Evolutionary conservation across 1,139 yeast genomes (phyloP), one percentile per base, ranked within the genome.

Genomic region (Zygosaccharomyces sapae): DNA sequence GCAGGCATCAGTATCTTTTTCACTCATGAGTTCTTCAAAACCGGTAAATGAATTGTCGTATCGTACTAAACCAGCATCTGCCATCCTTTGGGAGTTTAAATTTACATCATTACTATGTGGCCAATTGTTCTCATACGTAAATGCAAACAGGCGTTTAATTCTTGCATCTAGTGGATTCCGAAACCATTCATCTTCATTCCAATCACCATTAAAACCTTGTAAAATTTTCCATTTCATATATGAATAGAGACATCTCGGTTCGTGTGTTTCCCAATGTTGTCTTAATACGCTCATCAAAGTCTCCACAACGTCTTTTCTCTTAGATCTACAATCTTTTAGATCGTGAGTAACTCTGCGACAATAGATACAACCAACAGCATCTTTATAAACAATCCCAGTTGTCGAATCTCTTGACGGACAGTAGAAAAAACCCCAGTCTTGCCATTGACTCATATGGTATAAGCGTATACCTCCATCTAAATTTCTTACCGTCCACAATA

Each of bases 371-470:
- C 80, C 71, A 5, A 74, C 75, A 51, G 75, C 75, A 62, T 70
- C 80, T n/a, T 61, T 64, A 47, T 70, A 45, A 2, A 54, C 9
- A n/a, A 41, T 45, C 10, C 47, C 51, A 3, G 43, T 37, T 2
- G 45, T 38, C 1, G 47, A 27, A 38, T 52, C 53, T 6, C 44
- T 47, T 6, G 47, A 39, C 1, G 95, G 95, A 10, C 79, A 72
- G 63, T 74, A 86, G 59, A n/a, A 73, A 81, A 63, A 87, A 86
- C 0, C 96, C 96, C 24, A 79, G 73, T 31, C 73, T 74, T 1
- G 88, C 86, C 73, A 83, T 69, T 13, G 63, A 61, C 38, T 68
- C 67, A 4, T 67, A 61, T 1, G 70, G 63, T 7, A 73, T 71
- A 8, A 60, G 56, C 10, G 66, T 62, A 45, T 69, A 63, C 13